A percentile compares a stretch with the other conserved stretches of the same genome.
Evolutionary conservation across 2,329 filamentous ascomycete species (phyloP).

Genomic region (Mycosphaerella sp.): DNA sequence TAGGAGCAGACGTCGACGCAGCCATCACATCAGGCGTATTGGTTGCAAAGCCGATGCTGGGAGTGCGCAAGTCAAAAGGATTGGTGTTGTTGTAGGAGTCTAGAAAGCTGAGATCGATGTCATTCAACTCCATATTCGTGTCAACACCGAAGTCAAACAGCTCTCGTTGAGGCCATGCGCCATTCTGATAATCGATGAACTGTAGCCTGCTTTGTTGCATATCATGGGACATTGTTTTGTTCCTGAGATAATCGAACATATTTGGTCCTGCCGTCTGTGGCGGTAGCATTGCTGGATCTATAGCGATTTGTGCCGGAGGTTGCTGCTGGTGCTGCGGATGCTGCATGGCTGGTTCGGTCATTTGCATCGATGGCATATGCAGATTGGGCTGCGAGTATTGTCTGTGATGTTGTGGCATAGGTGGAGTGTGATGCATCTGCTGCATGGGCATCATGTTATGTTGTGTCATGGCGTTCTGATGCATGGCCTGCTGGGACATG

Average conservation of each 20-base stretch:
- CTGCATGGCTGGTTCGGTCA: constrained; percentile 16
- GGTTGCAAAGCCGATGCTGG: constrained; percentile 31
- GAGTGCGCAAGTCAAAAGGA: constrained; percentile 37
- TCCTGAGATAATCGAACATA: constrained; percentile 34
- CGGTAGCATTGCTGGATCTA: constrained; percentile 30
- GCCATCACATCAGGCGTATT: constrained; percentile 32
- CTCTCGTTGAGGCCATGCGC: constrained; percentile 41
- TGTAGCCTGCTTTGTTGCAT: constrained; percentile 24
- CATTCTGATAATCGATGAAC: constrained; percentile 30
- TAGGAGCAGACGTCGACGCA: constrained; percentile 31
- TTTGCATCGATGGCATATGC: constrained; percentile 23
- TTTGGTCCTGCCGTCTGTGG: constrained; percentile 23
- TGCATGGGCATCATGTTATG: constrained; percentile 18
- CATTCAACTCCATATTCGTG: constrained; percentile 42
- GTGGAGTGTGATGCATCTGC: constrained; percentile 24
- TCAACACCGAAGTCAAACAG: constrained; percentile 43
- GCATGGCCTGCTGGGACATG: constrained; percentile 5
- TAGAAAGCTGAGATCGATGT: constrained; percentile 41
- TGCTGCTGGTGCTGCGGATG: constrained; percentile 14
- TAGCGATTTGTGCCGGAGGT: constrained; percentile 21
- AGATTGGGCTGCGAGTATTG: constrained; percentile 12
- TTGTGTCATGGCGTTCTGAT: constrained; percentile 7
- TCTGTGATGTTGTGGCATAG: constrained; percentile 21
- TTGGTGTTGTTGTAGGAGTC: constrained; percentile 43
- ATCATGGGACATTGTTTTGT: constrained; percentile 30